Percentiles rank a stretch among this genome's conserved stretches.
phyloP scores from a whole-genome alignment of 139 green algal genomes.

The Ostreobium quekettii region DNA sequence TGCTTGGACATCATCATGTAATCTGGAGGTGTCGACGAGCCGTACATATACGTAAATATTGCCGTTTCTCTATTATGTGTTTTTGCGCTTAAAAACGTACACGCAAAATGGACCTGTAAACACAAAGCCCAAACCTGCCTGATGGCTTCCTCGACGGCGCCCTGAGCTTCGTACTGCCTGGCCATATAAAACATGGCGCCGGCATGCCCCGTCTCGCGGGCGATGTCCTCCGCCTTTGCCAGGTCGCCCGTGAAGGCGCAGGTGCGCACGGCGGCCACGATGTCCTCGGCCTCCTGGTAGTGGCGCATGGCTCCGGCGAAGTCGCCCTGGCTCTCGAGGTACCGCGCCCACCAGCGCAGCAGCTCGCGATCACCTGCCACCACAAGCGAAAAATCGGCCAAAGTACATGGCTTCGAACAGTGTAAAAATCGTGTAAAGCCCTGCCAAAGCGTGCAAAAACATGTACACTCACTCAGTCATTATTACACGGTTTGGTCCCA shows the following conservation, averaged over 20 bases:
- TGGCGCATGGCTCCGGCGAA: constrained; percentile 44
- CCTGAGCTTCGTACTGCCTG: constrained; percentile 56
- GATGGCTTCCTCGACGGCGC: constrained; percentile 41
- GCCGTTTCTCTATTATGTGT: background rate
- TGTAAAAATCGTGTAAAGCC: too few relatives aligned
- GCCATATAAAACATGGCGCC: constrained; percentile 69
- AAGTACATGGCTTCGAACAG: too few relatives aligned
- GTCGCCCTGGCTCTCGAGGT: constrained; percentile 52
- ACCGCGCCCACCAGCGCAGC: constrained; percentile 66
- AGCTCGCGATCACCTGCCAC: constrained; percentile 37
- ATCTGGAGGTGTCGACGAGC: too few relatives aligned
- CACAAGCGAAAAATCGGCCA: too few relatives aligned
- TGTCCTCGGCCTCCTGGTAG: constrained; percentile 52
- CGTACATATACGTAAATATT: too few relatives aligned
- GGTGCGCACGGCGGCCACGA: constrained; percentile 48
- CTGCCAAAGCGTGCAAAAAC: background rate
- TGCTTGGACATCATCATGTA: too few relatives aligned
- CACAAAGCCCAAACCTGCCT: constrained; percentile 14
- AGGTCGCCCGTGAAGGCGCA: constrained; percentile 45
- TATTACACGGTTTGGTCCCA: too few relatives aligned
- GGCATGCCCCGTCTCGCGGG: constrained; percentile 26
- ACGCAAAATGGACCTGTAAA: too few relatives aligned
- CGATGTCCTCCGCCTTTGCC: constrained; percentile 34
- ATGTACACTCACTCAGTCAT: too few relatives aligned
- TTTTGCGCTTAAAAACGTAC: too few relatives aligned